Evolutionary conservation across 306 rosid genomes (phyloP).

Genomic region (Hippophae gyantsensis): DNA sequence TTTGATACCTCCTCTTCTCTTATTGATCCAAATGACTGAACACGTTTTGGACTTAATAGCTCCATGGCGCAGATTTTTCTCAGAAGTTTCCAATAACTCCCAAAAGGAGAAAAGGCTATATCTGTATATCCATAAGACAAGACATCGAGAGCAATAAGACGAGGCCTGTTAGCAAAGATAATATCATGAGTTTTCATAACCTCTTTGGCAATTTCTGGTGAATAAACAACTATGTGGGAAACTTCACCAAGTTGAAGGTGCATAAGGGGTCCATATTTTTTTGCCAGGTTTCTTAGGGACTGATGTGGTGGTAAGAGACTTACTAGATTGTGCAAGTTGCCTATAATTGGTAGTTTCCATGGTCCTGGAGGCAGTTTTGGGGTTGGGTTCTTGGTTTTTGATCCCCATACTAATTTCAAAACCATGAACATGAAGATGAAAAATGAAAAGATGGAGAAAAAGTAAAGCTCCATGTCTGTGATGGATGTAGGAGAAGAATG

Average conservation of each 20-base stretch:
- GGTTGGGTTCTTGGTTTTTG: neutral
- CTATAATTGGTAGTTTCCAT: constrained; percentile 19
- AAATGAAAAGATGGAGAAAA: neutral
- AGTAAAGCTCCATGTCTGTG: neutral
- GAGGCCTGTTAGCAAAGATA: constrained; percentile 23
- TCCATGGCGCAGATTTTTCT: constrained; percentile 25
- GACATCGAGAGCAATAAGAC: neutral
- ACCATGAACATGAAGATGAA: constrained; percentile 5
- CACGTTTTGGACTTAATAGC: constrained; percentile 20
- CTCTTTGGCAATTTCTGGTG: constrained; percentile 27
- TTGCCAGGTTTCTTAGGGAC: neutral
- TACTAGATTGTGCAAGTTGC: constrained; percentile 15
- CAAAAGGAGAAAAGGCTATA: constrained; percentile 9
- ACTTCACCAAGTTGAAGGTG: constrained; percentile 5
- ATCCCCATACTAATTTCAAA: neutral
- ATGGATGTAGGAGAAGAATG: no score
- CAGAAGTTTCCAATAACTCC: constrained; percentile 21
- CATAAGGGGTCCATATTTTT: neutral
- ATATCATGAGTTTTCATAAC: constrained; percentile 25
- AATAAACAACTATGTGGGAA: constrained; percentile 20
- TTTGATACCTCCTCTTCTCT: constrained; percentile 11
- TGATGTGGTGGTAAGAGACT: neutral
- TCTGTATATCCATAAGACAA: neutral
- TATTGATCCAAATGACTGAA: constrained; percentile 3
- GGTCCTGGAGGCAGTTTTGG: constrained; percentile 18